A percentile compares a stretch with the other conserved stretches of the same genome.
These are phyloP conservation scores for Chlorella sp. DNA, from an alignment of 139 green algal species.

Conservation along the genomic window DNA sequence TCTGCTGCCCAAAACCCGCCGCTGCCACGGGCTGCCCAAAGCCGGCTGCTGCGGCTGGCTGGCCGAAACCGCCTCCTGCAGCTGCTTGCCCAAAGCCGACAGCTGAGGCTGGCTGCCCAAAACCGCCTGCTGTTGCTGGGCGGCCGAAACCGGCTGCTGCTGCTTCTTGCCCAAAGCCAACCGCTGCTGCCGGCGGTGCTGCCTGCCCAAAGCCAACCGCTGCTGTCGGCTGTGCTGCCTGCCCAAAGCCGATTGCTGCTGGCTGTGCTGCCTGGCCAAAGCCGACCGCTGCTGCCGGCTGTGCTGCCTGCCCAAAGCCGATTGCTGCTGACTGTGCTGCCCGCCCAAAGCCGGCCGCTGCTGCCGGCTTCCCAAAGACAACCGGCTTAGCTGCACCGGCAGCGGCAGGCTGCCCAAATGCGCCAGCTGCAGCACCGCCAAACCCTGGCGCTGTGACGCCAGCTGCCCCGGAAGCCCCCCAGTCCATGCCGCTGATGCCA, in stretches of 20 bases:
- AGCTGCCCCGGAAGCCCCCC: not conserved
- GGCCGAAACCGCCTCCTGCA: conserved; percentile 28
- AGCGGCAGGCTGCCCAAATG: not conserved
- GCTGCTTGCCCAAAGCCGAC: not conserved
- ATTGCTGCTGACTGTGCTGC: not conserved
- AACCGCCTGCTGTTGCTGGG: not conserved
- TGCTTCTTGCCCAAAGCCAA: conserved; percentile 17
- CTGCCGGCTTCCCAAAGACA: too few species aligned
- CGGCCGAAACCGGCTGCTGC: not conserved
- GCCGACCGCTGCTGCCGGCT: not conserved
- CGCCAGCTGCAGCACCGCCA: not conserved
- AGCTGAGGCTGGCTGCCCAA: not conserved
- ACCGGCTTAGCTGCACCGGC: not conserved
- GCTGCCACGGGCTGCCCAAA: conserved; percentile 3
- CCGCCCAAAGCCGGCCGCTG: conserved; percentile 5
- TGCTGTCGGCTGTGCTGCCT: too few species aligned
- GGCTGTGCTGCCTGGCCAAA: conserved; percentile 4
- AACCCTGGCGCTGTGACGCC: not conserved
- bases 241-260: conserved; percentile 7
- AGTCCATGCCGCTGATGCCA: not conserved
- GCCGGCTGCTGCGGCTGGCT: not conserved
- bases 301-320: conserved; percentile 16
- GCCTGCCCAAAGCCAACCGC: not conserved
- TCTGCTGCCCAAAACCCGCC: conserved; percentile 5
- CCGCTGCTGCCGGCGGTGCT: too few species aligned